Base-by-base conservation (phyloP, 805 yeast genomes). In the Yamadazyma sp. region DNA sequence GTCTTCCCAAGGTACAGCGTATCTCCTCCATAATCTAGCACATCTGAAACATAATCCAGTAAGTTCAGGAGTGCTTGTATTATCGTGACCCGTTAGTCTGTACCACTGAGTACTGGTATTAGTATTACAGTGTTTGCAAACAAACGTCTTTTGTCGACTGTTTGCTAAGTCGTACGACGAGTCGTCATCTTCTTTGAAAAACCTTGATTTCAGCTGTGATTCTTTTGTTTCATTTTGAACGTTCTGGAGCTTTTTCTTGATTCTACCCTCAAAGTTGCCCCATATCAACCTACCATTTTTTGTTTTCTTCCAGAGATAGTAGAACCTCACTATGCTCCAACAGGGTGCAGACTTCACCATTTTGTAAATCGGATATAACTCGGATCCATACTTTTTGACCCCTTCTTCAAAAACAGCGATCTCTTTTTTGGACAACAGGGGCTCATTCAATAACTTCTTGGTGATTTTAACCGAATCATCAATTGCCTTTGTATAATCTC, bases 221-320 rank as follows among this genome's bases (percentile, higher is more conserved):
- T 46, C 48, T 22, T 46, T 46, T n/a, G 42, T 23, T 7, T 51
- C 58, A 11, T 44, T 42, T 48, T 37, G 53, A 42, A 41, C 47
- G 46, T 20, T 48, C 44, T 75, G 79, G 23, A 67, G 43, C 48
- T 78, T 76, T 54, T 83, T 84, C 47, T 78, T 78, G 27, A 71
- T 59, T 35, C 95, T 62, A 1, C 93, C 95, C 28, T 79, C 80
- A 53, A 63, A 86, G 52, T 82, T 80, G 23, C 87, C 95, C 95
- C 97, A 86, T 12, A 88, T 84, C 28, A 57, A 54, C 45, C 75
- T 80, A 0, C 97, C 97, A 29, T 71, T 70, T 20, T 74, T 65
- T 0, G 95, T 83, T 57, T 90, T 90, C 60, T 90, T 90, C 98
- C 98, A 91, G 37, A 87, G 64, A 52, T 91, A 91, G 53, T 88